A percentile compares a stretch with the other conserved stretches of the same genome.
These are phyloP conservation scores for Filobasidium floriforme DNA, from an alignment of 768 basidiomycete species.

Conservation along the genomic window DNA sequence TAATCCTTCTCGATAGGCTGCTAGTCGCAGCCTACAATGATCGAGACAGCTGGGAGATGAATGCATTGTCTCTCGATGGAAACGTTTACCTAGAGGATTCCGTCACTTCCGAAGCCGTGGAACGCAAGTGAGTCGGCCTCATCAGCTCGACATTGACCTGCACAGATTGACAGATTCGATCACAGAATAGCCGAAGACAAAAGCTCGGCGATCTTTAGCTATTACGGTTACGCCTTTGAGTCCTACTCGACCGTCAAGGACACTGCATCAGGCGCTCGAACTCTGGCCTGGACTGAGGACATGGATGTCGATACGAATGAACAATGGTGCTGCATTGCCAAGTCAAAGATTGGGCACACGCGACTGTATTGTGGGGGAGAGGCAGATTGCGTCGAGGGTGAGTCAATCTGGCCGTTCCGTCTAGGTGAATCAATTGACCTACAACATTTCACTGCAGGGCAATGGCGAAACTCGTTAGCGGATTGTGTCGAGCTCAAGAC, in stretches of 20 bases:
- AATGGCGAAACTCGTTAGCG: slow-evolving; percentile 21
- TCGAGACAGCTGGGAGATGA: slow-evolving; percentile 43
- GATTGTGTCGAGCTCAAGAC: slow-evolving; percentile 44
- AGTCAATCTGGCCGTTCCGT: background rate
- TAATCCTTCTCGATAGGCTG: slow-evolving; percentile 28
- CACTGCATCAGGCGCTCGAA: slow-evolving; percentile 22
- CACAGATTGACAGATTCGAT: too few species aligned
- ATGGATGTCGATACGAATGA: slow-evolving; percentile 43
- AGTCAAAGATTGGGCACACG: slow-evolving; percentile 39
- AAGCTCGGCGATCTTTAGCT: background rate
- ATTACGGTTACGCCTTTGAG: slow-evolving; percentile 43
- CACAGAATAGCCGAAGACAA: background rate
- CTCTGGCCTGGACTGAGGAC: slow-evolving; percentile 33
- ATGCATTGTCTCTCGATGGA: slow-evolving; percentile 37
- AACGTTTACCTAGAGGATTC: slow-evolving; percentile 43
- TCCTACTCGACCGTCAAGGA: slow-evolving; percentile 34
- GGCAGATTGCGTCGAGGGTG: slow-evolving; percentile 43
- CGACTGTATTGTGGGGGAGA: slow-evolving; percentile 44
- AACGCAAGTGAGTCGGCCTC: background rate
- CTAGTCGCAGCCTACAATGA: slow-evolving; percentile 44
- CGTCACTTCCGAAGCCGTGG: slow-evolving; percentile 15
- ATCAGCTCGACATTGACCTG: too few species aligned
- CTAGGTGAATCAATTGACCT: background rate
- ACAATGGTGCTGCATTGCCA: slow-evolving; percentile 44
- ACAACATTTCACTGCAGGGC: background rate